phyloP scores from a whole-genome alignment of 1,139 yeast genomes.

The Sugiyamaella neomexicana region DNA sequence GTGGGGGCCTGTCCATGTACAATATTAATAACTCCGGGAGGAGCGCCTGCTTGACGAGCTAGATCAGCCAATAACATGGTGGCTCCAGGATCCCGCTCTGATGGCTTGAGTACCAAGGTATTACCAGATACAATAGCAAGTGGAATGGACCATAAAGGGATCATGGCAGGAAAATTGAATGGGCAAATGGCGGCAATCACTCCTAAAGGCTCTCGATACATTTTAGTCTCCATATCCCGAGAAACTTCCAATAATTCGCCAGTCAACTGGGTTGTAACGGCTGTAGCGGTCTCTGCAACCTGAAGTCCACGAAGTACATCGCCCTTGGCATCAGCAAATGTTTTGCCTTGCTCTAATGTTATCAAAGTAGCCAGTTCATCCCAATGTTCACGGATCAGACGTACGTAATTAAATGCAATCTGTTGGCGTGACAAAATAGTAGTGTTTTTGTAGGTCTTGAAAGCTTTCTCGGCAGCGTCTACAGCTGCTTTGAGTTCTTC shows the following conservation, averaged over 20 bases:
- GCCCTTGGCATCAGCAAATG: conserved; percentile 74
- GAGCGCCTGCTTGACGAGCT: conserved; percentile 74
- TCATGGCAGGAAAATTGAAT: conserved; percentile 85
- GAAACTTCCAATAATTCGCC: conserved; percentile 71
- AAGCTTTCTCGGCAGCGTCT: conserved; percentile 62
- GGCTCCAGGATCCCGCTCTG: conserved; percentile 78
- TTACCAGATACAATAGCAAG: conserved; percentile 75
- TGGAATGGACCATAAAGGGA: conserved; percentile 81
- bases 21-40: conserved; percentile 71
- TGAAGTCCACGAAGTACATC: conserved; percentile 80
- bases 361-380: conserved; percentile 70
- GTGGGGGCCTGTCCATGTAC: conserved; percentile 78
- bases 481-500: conserved; percentile 68
- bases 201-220: conserved; percentile 65
- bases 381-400: conserved; percentile 65
- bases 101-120: conserved; percentile 73
- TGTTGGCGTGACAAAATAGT: conserved; percentile 72
- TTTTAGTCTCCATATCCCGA: conserved; percentile 75
- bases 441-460: conserved; percentile 57
- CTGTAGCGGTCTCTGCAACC: conserved; percentile 68
- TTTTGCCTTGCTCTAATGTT: conserved; percentile 79
- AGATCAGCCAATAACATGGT: conserved; percentile 75
- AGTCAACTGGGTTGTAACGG: conserved; percentile 58
- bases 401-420: conserved; percentile 70
- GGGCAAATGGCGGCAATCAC: conserved; percentile 73